Evolutionary conservation across 73 alveolate species (phyloP).

Genomic region (Paramecium primaurelia): DNA sequence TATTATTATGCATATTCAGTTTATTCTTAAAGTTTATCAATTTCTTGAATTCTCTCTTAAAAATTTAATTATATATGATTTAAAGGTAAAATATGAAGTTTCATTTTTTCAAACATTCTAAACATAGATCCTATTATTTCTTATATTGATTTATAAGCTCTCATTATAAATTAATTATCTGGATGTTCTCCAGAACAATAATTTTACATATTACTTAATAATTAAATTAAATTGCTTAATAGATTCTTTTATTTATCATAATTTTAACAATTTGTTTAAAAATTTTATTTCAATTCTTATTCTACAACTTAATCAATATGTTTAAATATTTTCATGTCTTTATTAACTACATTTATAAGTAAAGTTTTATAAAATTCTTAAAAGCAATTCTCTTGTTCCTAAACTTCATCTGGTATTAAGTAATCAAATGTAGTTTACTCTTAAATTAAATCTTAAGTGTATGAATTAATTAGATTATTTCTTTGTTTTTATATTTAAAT

Average conservation of each 20-base stretch:
- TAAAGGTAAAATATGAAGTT: background rate
- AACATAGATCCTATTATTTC: background rate
- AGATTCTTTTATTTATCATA: background rate
- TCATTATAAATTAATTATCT: background rate
- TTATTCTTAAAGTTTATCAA: background rate
- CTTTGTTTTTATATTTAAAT: background rate
- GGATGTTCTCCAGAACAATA: conserved; percentile 4
- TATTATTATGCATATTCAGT: background rate
- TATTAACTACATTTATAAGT: background rate
- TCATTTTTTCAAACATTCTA: conserved; percentile 17
- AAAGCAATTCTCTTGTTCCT: background rate
- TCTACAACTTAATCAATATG: background rate
- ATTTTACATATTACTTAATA: background rate
- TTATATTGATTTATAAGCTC: background rate
- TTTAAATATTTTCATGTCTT: background rate
- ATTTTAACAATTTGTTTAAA: background rate
- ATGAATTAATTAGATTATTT: background rate
- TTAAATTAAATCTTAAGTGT: background rate
- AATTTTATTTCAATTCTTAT: background rate
- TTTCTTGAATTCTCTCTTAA: background rate
- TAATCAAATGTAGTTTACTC: background rate
- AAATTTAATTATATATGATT: background rate
- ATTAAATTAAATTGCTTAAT: background rate
- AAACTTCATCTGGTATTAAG: background rate
- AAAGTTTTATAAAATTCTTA: background rate